phyloP scores from a whole-genome alignment of 805 yeast genomes.

The Saccharomycopsis vini region DNA sequence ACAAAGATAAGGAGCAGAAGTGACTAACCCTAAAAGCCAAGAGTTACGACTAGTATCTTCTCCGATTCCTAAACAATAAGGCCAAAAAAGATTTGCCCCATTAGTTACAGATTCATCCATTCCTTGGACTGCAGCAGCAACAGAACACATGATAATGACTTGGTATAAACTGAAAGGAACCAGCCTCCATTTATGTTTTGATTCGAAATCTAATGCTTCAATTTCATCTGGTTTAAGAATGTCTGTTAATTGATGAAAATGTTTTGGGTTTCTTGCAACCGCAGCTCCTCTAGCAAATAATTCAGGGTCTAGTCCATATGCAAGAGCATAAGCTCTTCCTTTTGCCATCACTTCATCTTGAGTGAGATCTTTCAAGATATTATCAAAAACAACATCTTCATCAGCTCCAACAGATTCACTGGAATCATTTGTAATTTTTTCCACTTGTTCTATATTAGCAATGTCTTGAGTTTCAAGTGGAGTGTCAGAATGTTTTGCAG shows the following conservation, averaged over 20 bases:
- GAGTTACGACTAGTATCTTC: conserved; percentile 38
- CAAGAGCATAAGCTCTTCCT: conserved; percentile 59
- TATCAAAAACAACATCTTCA: conserved; percentile 24
- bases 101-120: conserved; percentile 72
- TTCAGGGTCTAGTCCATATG: conserved; percentile 46
- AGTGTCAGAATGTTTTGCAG: background rate
- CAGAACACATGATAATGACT: conserved; percentile 57
- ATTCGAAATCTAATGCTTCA: conserved; percentile 37
- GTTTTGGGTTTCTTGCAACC: conserved; percentile 51
- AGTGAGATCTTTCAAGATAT: conserved; percentile 47
- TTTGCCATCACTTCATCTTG: conserved; percentile 57
- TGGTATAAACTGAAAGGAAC: conserved; percentile 37
- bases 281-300: conserved; percentile 61
- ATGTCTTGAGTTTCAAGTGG: background rate
- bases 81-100: conserved; percentile 62
- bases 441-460: conserved; percentile 2
- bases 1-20: conserved; percentile 63
- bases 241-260: conserved; percentile 45
- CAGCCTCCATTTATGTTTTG: conserved; percentile 35
- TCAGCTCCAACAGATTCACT: background rate
- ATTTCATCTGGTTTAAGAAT: conserved; percentile 50
- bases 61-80: conserved; percentile 43
- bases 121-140: conserved; percentile 76
- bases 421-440: background rate
- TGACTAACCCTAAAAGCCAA: conserved; percentile 54